phyloP scores from a whole-genome alignment of 2,329 filamentous ascomycete species.

The Sclerotinia nivalis region DNA sequence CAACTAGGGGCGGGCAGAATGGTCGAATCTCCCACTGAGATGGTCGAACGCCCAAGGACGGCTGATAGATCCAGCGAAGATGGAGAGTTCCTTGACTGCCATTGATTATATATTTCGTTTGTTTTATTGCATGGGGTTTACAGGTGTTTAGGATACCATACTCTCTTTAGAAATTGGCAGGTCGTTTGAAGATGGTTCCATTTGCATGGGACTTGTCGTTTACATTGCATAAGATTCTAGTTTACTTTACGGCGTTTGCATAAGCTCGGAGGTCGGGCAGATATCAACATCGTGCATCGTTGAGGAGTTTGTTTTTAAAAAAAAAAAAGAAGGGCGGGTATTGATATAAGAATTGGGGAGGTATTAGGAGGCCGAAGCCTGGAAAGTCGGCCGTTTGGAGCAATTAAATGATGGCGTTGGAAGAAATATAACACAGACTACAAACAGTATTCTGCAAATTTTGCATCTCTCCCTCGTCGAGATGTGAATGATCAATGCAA shows the following conservation, averaged over 20 bases:
- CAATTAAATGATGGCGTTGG: background rate
- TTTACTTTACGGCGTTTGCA: background rate
- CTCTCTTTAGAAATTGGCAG: background rate
- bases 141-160: constrained; percentile 9
- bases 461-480: background rate
- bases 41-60: constrained; percentile 34
- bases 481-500: background rate
- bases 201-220: background rate
- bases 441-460: background rate
- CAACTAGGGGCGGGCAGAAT: constrained; percentile 30
- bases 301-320: background rate
- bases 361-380: background rate
- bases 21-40: constrained; percentile 18
- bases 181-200: background rate
- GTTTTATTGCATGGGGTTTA: background rate
- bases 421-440: background rate
- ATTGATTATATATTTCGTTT: constrained; percentile 10
- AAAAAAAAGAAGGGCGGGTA: background rate
- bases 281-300: background rate
- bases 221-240: background rate
- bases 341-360: background rate
- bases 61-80: constrained; percentile 24
- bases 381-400: background rate
- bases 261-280: background rate
- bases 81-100: constrained; percentile 19